Evolutionary conservation across 805 yeast species (phyloP), one percentile per base, ranked within the genome.

Genomic region (Kluyveromyces dobzhanskii): DNA sequence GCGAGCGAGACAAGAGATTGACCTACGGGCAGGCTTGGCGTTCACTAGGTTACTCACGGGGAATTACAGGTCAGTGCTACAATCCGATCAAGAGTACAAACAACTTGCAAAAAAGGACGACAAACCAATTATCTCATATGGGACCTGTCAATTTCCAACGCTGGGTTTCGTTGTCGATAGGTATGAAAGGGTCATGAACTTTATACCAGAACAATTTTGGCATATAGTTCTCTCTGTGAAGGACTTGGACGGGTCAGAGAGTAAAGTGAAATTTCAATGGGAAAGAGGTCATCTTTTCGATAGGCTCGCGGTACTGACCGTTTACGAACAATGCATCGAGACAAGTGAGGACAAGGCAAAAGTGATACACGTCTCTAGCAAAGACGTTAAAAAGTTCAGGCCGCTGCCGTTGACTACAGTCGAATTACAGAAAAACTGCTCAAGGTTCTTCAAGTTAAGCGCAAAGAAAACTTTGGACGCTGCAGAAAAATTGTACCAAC

Each of bases 321-420:
- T 88, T 14, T 87, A 80, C 52, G 87, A 85, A 47, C 65, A 73
- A 7, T 81, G 95, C 46, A 53, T 85, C 30, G 65, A 66, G 50
- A 31, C 42, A 1, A 52, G 66, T 21, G 53, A 65, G 3, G 69
- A 69, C 12, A 52, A 54, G 12, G 94, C 78, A 1, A 61, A 52
- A 7, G 75, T 87, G 1, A 55, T 66, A 1, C 64, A 64, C 19
- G 59, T 83, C 5, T 68, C 64, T 11, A 69, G 73, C 4, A 74
- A 72, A 46, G 88, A 87, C 3, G 80, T 94, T 0, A 61, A 78
- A 1, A 84, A 85, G 44, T 84, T 73, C 65, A 74, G 85, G 30
- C 98, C 98, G 0, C 64, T 85, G 17, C 98, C 99, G 0, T 60
- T 92, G 32, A 92, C 98, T 0, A 92, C 99, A 0, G 97, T 92